Conservation (phyloP, 2,329 filamentous ascomycete genomes). For the Pseudocercospora fuligena region DNA sequence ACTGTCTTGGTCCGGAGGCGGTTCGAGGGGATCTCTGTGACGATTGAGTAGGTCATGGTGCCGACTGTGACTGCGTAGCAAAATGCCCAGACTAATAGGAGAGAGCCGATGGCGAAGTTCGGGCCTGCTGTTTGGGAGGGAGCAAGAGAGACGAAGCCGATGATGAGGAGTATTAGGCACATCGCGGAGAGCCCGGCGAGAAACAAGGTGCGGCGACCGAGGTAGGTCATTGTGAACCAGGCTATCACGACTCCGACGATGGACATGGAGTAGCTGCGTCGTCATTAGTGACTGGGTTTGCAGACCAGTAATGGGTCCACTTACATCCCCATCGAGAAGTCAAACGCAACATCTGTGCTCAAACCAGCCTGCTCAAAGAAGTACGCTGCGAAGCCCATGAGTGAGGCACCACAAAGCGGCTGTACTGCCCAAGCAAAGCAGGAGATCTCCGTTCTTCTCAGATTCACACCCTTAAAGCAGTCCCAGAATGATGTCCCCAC, state of each 20-base stretch:
- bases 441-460: slow-evolving; percentile 44
- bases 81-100: slow-evolving; percentile 30
- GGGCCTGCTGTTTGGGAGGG: slow-evolving; percentile 19
- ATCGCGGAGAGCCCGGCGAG: slow-evolving; percentile 34
- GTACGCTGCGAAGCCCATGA: slow-evolving; percentile 43
- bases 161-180: slow-evolving; percentile 29
- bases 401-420: slow-evolving; percentile 39
- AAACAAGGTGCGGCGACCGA: slow-evolving; percentile 45
- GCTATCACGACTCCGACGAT: slow-evolving; percentile 40
- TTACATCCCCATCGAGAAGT: slow-evolving; percentile 44
- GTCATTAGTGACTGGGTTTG: not conserved
- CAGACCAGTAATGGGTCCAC: not conserved
- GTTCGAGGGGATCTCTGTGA: slow-evolving; percentile 36
- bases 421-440: slow-evolving; percentile 41
- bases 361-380: slow-evolving; percentile 46
- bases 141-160: slow-evolving; percentile 33
- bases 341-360: slow-evolving; percentile 26
- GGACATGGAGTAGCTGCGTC: slow-evolving; percentile 35
- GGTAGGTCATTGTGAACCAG: slow-evolving; percentile 40
- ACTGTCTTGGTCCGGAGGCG: slow-evolving; percentile 37
- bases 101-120: slow-evolving; percentile 32
- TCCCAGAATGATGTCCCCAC: slow-evolving; percentile 39
- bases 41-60: slow-evolving; percentile 34
- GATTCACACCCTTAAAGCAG: slow-evolving; percentile 43
- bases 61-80: slow-evolving; percentile 36